phyloP scores from a whole-genome alignment of 2,329 filamentous ascomycete species.

The Talaromyces sp. region DNA sequence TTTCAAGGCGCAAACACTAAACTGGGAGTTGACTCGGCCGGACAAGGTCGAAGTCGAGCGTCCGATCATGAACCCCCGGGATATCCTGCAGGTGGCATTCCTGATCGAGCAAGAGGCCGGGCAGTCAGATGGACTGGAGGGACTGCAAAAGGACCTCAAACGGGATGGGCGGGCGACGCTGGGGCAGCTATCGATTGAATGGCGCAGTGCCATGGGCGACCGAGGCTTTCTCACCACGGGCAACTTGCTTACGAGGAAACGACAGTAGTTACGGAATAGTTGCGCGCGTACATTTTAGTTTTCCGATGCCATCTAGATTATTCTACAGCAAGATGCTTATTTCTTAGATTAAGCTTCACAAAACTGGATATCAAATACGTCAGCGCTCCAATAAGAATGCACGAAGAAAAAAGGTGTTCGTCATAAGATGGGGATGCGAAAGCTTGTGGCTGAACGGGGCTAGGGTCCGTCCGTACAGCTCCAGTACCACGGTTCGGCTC shows the following conservation, averaged over 20 bases:
- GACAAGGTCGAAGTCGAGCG: constrained; percentile 26
- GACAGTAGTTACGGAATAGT: constrained; percentile 11
- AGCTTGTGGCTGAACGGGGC: not conserved
- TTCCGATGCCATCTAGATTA: too few relatives aligned
- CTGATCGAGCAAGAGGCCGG: constrained; percentile 52
- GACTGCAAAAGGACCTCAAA: constrained; percentile 44
- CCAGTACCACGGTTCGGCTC: not conserved
- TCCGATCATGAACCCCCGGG: constrained; percentile 54
- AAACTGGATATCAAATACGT: not conserved
- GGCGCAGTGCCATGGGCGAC: constrained; percentile 87
- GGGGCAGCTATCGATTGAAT: constrained; percentile 79
- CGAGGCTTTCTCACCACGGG: constrained; percentile 82
- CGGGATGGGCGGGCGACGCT: constrained; percentile 56
- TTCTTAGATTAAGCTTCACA: not conserved
- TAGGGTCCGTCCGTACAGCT: not conserved
- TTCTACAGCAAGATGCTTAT: not conserved
- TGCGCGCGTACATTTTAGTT: too few relatives aligned
- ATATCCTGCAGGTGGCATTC: constrained; percentile 62
- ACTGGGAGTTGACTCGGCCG: constrained; percentile 46
- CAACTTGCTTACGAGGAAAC: constrained; percentile 55
- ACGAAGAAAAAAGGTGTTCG: not conserved
- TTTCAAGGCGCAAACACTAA: constrained; percentile 51
- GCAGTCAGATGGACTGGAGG: constrained; percentile 46
- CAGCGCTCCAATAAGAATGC: not conserved
- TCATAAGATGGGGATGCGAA: not conserved